Evolutionary conservation across 2,329 filamentous ascomycete species (phyloP).

Genomic region (Rhinocladiella similis): DNA sequence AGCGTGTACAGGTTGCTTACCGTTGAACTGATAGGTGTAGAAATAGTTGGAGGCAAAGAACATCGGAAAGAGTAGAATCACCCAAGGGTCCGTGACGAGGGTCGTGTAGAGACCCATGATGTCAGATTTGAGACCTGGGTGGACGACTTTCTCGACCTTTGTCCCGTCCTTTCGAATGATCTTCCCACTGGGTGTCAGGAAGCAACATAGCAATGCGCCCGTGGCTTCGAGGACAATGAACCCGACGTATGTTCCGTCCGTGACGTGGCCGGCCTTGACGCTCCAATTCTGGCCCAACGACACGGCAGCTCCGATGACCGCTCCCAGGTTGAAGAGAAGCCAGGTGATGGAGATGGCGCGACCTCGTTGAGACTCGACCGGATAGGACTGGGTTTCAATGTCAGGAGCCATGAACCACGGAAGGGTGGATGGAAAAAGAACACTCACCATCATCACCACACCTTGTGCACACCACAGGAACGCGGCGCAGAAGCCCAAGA

Average conservation of each 20-base stretch:
- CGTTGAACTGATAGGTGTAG: constrained; percentile 68
- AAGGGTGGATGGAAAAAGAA: neutral
- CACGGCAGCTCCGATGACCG: constrained; percentile 76
- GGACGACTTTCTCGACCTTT: constrained; percentile 73
- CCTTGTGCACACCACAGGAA: constrained; percentile 54
- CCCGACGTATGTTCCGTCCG: constrained; percentile 70
- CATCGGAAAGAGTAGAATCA: constrained; percentile 70
- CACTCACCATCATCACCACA: constrained; percentile 62
- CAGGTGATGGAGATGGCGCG: constrained; percentile 89
- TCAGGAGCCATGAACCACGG: neutral
- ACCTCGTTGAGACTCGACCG: constrained; percentile 77
- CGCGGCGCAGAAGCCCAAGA: constrained; percentile 51
- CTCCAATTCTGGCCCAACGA: constrained; percentile 48
- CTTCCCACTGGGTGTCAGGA: constrained; percentile 64
- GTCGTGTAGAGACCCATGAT: constrained; percentile 69
- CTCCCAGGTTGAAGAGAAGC: constrained; percentile 92
- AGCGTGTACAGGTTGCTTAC: neutral
- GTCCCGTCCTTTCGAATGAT: constrained; percentile 71
- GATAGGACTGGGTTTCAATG: constrained; percentile 53
- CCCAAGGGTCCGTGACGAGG: constrained; percentile 62
- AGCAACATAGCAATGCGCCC: constrained; percentile 63
- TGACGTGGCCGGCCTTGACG: constrained; percentile 14
- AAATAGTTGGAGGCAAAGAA: constrained; percentile 71
- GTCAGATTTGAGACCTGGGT: constrained; percentile 73
- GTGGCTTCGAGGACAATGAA: constrained; percentile 70